These are phyloP conservation scores for Trichosphaerium sp. DNA, from an alignment of 78 protist species.

Conservation along the genomic window DNA sequence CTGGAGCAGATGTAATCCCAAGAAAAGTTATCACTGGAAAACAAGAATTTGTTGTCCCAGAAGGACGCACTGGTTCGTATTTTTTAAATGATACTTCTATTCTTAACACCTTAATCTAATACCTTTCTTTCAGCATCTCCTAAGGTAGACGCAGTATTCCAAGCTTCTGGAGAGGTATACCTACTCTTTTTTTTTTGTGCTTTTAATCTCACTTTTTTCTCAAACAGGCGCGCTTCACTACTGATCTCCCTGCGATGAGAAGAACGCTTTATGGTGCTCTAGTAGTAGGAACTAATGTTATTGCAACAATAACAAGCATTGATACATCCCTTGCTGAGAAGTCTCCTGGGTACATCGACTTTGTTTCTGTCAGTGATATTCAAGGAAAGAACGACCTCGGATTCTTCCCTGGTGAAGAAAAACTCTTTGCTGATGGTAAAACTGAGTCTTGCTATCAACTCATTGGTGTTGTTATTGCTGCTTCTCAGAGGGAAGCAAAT, in stretches of 20 bases:
- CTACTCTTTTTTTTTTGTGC: no score
- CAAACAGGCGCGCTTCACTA: slow-evolving; percentile 14
- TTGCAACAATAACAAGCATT: background rate
- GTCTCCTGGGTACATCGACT: slow-evolving; percentile 16
- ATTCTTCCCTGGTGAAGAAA: background rate
- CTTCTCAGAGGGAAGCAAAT: slow-evolving; percentile 9
- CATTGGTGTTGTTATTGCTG: slow-evolving; percentile 33
- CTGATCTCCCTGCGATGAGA: background rate
- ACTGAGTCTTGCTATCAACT: slow-evolving; percentile 5
- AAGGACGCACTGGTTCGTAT: no score
- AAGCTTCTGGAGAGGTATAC: no score
- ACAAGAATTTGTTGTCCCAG: no score
- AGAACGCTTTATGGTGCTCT: slow-evolving; percentile 1
- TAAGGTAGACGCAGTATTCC: no score
- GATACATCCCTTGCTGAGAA: background rate
- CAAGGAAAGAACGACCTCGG: background rate
- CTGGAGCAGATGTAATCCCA: no score
- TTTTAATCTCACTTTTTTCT: no score
- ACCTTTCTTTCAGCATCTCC: no score
- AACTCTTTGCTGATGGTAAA: background rate
- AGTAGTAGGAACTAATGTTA: background rate
- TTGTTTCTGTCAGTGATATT: slow-evolving; percentile 1
- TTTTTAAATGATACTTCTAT: no score
- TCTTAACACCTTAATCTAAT: no score
- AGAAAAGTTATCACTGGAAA: no score